Percentiles rank a stretch among this genome's conserved stretches.
Evolutionary conservation across 2,329 filamentous ascomycete genomes (phyloP).

Genomic region (Fusarium nisikadoi): DNA sequence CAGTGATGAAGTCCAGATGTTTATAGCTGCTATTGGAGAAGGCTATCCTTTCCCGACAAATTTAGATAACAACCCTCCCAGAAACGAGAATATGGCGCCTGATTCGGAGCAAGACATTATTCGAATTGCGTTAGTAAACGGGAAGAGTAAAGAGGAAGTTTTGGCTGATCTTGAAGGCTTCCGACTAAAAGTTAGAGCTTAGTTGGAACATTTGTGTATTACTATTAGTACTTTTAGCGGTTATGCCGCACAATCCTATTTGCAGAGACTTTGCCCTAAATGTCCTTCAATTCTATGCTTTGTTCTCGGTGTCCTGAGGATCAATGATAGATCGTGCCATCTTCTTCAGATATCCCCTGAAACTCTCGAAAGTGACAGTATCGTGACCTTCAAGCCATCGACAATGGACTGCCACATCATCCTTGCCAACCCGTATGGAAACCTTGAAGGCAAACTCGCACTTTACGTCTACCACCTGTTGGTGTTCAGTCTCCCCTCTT

Average conservation of each 20-base stretch:
- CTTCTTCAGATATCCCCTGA: constrained; percentile 79
- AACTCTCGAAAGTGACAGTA: constrained; percentile 82
- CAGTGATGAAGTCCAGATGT: constrained; percentile 56
- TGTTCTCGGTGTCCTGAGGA: not conserved
- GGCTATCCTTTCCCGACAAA: constrained; percentile 73
- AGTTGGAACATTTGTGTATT: not conserved
- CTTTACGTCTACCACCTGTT: constrained; percentile 39
- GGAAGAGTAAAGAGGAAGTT: constrained; percentile 53
- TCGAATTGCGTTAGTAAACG: constrained; percentile 54
- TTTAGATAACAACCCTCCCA: constrained; percentile 65
- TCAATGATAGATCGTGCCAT: constrained; percentile 38
- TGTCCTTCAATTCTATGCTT: not conserved
- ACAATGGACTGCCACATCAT: constrained; percentile 60
- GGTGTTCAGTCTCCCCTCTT: constrained; percentile 50
- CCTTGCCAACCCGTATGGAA: constrained; percentile 54
- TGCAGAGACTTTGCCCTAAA: not conserved
- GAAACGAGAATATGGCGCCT: constrained; percentile 67
- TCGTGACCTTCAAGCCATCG: constrained; percentile 79
- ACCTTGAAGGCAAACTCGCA: constrained; percentile 69
- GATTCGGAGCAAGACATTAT: constrained; percentile 67
- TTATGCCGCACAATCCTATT: not conserved
- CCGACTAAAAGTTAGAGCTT: constrained; percentile 24
- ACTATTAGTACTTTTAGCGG: not conserved
- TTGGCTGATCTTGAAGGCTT: constrained; percentile 52
- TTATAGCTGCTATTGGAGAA: constrained; percentile 63